Base-by-base conservation (phyloP, 176 grass and related monocot species). In the Hordeum marinum region DNA sequence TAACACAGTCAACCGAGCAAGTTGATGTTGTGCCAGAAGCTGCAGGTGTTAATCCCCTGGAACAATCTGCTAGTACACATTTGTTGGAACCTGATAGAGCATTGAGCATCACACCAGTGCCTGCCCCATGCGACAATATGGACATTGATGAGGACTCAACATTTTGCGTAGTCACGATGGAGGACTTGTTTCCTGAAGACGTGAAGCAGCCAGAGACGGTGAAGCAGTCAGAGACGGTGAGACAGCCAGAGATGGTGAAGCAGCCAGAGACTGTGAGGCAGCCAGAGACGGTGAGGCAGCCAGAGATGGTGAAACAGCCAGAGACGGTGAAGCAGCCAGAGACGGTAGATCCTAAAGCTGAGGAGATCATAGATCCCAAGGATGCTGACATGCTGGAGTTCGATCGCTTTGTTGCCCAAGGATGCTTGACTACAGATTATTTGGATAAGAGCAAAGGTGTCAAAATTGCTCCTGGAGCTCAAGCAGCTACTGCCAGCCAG, bases 121-220 rank as follows among this genome's bases (percentile, higher is more conserved):
- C 73, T 77, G 59, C 9, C 65, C 50, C 84, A 21, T 91, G 57
- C 1, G 54, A 85, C 80, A 89, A 60, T 46, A 41, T 55, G 45
- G 92, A 89, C 54, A 80, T 59, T 23, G 90, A 87, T 0, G 67
- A 74, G 5, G 84, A 81, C 34, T 54, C 82, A 55, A 80, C 40
- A 39, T 88, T 70, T 34, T 72, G 72, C 75, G 71, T 11, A 40
- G 68, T 92, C 42, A 87, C 85, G 12, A 76, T 94, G 57, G 85
- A 90, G 69, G 89, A 85, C 26, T 82, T 94, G 82, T 87, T 94
- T 42, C 84, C 84, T 64, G 92, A 91, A 82, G 87, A 94, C 26
- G 48, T 68, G 18, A 84, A 90, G 45, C 45, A 87, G 70, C 25
- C 50, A 55, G 50, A 55, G 18, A 55, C 3, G 7, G 20, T 57